These are phyloP conservation scores for Phytomonas serpens DNA, from an alignment of 208 protist species.

Conservation along the genomic window DNA sequence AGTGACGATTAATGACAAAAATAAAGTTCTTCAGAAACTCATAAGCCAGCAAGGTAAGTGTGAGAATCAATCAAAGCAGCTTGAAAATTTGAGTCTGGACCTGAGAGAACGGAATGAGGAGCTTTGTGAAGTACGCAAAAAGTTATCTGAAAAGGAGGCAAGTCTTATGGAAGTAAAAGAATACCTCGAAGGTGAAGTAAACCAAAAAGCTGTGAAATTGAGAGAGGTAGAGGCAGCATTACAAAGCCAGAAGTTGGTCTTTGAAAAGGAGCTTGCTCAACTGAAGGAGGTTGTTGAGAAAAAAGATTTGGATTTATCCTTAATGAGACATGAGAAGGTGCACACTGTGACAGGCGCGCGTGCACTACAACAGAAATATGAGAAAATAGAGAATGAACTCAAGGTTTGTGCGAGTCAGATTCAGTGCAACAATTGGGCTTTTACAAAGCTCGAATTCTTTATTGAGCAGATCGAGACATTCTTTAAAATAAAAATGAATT, in stretches of 20 bases:
- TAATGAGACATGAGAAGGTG: neutral
- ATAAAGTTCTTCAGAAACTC: neutral
- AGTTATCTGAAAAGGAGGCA: neutral
- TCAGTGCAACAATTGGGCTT: neutral
- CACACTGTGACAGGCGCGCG: neutral
- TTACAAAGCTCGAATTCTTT: neutral
- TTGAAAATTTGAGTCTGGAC: neutral
- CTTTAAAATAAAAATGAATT: neutral
- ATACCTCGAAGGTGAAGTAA: neutral
- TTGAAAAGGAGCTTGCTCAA: neutral
- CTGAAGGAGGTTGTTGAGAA: neutral
- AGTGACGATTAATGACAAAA: neutral
- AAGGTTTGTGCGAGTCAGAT: neutral
- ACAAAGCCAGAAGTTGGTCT: neutral
- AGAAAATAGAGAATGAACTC: neutral
- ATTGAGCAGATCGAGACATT: neutral
- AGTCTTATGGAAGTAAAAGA: neutral
- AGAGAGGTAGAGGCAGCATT: neutral
- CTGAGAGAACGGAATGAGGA: neutral
- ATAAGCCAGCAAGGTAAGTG: neutral
- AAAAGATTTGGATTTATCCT: neutral
- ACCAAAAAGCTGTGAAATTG: neutral
- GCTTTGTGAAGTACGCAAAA: neutral
- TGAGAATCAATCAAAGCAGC: neutral
- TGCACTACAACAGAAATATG: neutral